Evolutionary conservation across 2,329 filamentous ascomycete genomes (phyloP), one percentile per base, ranked within the genome.

Genomic region (Fusarium haematococcum): DNA sequence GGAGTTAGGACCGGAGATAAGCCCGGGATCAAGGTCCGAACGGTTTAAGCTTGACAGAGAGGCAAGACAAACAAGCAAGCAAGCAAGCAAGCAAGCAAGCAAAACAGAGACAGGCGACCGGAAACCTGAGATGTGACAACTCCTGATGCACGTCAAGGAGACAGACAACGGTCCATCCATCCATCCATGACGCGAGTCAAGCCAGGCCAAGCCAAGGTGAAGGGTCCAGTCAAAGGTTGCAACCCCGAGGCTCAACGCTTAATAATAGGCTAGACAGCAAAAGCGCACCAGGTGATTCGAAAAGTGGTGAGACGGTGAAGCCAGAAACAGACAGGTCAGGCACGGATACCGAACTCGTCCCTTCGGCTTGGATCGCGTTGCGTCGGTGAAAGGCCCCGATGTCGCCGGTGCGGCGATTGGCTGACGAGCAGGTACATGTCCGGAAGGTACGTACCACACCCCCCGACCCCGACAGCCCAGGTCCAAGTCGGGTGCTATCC

Each of bases 341-440:
- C 23, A 74, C 25, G 25, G n/a, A 37, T 25, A 58, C 54, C 54
- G 35, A 58, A 58, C 25, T 54, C 8, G 58, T 11, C 25, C n/a
- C 41, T 27, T 66, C 72, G 73, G 73, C 59, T 75, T 68, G 60
- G 56, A 50, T 56, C 72, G 73, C 72, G 59, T 75, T 73, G 66
- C 57, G 54, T 75, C 73, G 73, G 73, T 73, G 66, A 70, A 73
- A 52, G 32, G 30, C 41, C n/a, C 61, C 61, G 48, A 69, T 57
- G 54, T 67, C 41, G 50, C 64, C 56, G 48, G 60, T 41, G 58
- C 62, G 35, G 58, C 23, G 57, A 69, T 69, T 72, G 62, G 71
- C 20, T 52, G 59, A 52, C 18, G 25, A 52, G 48, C 23, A 27
- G 25, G 48, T 56, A 27, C 35, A 56, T 56, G 27, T 63, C 60